Conservation (phyloP, 495 filamentous ascomycete species). For the Eremomyces bilateralis region DNA sequence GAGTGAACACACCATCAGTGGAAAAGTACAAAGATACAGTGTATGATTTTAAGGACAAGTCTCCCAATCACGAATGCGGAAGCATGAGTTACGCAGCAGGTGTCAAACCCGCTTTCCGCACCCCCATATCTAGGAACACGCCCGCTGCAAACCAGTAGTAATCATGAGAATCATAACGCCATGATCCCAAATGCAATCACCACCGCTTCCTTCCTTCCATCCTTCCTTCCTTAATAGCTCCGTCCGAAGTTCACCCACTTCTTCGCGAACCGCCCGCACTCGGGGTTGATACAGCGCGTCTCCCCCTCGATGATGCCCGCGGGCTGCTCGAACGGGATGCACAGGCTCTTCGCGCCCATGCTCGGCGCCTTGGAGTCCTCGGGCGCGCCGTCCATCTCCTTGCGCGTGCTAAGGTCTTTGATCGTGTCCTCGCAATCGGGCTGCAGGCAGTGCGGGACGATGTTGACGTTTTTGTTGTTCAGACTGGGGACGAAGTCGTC, state of each 20-base stretch:
- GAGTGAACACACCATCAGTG: too few relatives aligned
- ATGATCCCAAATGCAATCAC: too few relatives aligned
- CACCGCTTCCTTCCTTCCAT: too few relatives aligned
- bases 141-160: too few relatives aligned
- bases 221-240: too few relatives aligned
- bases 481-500: conserved; percentile 71
- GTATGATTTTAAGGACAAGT: too few relatives aligned
- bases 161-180: too few relatives aligned
- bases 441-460: conserved; percentile 68
- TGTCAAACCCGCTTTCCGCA: too few relatives aligned
- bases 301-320: conserved; percentile 52
- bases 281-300: conserved; percentile 76
- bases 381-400: conserved; percentile 35
- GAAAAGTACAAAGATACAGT: too few relatives aligned
- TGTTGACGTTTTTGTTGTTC: conserved; percentile 71
- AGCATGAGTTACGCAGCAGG: too few relatives aligned
- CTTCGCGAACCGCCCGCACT: conserved; percentile 51
- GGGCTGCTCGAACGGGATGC: conserved; percentile 94
- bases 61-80: too few relatives aligned
- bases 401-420: conserved; percentile 68
- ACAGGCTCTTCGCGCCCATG: conserved; percentile 95
- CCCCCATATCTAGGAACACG: too few relatives aligned
- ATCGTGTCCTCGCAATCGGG: conserved; percentile 81
- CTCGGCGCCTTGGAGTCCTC: conserved; percentile 64
- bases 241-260: conserved; percentile 78